A percentile compares a stretch with the other conserved stretches of the same genome.
Conservation (phyloP, 1,284 basidiomycete species). For the Cutaneotrichosporon sp. region DNA sequence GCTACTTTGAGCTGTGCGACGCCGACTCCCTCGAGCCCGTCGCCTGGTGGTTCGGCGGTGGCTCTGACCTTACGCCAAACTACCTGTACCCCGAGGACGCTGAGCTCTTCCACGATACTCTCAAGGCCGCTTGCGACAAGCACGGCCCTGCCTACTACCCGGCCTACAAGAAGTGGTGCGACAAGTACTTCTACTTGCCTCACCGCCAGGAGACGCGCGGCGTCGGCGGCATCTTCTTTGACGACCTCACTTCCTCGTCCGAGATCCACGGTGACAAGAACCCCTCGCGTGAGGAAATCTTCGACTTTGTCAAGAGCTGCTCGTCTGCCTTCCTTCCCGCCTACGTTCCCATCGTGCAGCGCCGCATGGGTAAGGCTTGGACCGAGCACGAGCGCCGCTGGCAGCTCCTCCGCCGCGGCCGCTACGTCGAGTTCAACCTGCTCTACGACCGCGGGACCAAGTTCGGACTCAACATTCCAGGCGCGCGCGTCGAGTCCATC, state of each 20-base stretch:
- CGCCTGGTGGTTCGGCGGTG: constrained; percentile 99
- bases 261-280: constrained; percentile 39
- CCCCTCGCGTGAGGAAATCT: constrained; percentile 64
- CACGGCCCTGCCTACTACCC: constrained; percentile 72
- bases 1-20: constrained; percentile 90
- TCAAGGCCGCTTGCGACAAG: constrained; percentile 73
- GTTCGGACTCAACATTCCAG: constrained; percentile 86
- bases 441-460: constrained; percentile 69
- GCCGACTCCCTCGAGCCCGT: constrained; percentile 58
- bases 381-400: constrained; percentile 71
- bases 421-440: constrained; percentile 94
- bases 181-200: constrained; percentile 93
- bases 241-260: constrained; percentile 65
- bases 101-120: constrained; percentile 76
- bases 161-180: constrained; percentile 92
- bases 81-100: constrained; percentile 90
- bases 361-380: constrained; percentile 59
- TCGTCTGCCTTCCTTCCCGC: constrained; percentile 81
- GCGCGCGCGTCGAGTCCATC: constrained; percentile 88
- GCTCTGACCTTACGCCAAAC: constrained; percentile 91
- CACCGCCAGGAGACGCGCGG: constrained; percentile 89
- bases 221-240: constrained; percentile 94
- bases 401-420: constrained; percentile 83
- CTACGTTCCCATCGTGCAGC: constrained; percentile 77
- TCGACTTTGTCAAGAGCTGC: constrained; percentile 64